Evolutionary conservation across 345 rosid genomes (phyloP), one percentile per base, ranked within the genome.

Genomic region (Cardamine chenopodiifolia): DNA sequence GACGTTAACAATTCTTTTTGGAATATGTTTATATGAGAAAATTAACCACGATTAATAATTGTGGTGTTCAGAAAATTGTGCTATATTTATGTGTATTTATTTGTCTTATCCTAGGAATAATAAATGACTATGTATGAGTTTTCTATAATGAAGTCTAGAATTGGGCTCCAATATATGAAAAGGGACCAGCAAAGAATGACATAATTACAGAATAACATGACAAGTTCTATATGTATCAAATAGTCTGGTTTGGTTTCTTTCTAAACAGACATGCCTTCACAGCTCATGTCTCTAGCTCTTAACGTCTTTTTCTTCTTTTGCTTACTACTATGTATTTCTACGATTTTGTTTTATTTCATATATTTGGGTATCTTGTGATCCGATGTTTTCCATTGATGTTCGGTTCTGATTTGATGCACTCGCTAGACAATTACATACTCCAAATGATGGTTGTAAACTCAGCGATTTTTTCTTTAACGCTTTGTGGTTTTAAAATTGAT

Each of bases 181-280:
- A 58, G 53, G 66, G 73, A 8, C 74, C 73, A 75, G 68, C 79
- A 68, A 60, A 60, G 34, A 58, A 75, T 40, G 37, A 60, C 62
- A 76, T 76, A 76, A 69, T 68, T 62, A 70, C 74, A 69, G 62
- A 69, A 62, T 62, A 69, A 69, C 75, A 42, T 76, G 79, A 44
- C 75, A 62, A 61, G 70, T 76, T 76, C 64, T 54, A 28, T 44
- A 44, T 60, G 57, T 52, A 68, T 53, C 68, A 61, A 68, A 68
- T 39, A 68, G 70, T 62, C 23, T 68, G 31, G 7, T 68, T 75
- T 75, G 69, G 74, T 75, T 75, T 75, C 63, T 39, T 75, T 61
- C 63, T 61, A 75, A 40, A 39, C 8, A 59, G 53, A 75, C 73
- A 67, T 75, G 61, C 50, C 50, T 35, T 66, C 73, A 59, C 68